Conservation (phyloP, 1,284 basidiomycete genomes). For the Anthracocystis walkeri region DNA sequence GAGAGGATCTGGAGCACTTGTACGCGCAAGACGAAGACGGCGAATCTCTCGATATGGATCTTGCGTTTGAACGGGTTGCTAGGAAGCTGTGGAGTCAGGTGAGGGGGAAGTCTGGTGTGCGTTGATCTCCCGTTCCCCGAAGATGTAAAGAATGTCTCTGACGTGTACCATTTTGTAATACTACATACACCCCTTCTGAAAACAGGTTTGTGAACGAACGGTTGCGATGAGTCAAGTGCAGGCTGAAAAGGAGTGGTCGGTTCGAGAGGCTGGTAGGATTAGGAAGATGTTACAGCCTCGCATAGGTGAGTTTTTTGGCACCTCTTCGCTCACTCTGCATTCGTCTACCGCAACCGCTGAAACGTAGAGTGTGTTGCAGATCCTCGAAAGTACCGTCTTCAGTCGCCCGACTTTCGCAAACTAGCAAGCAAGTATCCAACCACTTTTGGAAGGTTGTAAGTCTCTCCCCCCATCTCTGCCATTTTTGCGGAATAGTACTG, state of each 20-base stretch:
- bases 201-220: background rate
- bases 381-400: constrained; percentile 21
- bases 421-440: constrained; percentile 27
- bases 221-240: background rate
- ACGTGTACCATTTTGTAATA: constrained; percentile 10
- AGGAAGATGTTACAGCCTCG: constrained; percentile 1
- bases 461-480: background rate
- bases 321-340: no score
- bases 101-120: constrained; percentile 14
- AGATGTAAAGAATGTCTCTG: constrained; percentile 1
- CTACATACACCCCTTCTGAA: constrained; percentile 14
- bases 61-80: constrained; percentile 34
- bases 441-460: constrained; percentile 32
- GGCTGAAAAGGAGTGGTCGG: background rate
- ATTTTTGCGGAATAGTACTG: background rate
- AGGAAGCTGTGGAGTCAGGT: constrained; percentile 24
- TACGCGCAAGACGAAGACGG: constrained; percentile 39
- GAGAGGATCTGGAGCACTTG: constrained; percentile 40
- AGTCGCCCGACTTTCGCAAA: constrained; percentile 27
- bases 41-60: constrained; percentile 44
- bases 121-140: constrained; percentile 8
- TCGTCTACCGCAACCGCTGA: background rate
- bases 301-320: constrained; percentile 16
- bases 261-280: background rate
- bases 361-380: constrained; percentile 1